phyloP scores from a whole-genome alignment of 2,329 filamentous ascomycete genomes.

The Colletotrichum plurivorum region DNA sequence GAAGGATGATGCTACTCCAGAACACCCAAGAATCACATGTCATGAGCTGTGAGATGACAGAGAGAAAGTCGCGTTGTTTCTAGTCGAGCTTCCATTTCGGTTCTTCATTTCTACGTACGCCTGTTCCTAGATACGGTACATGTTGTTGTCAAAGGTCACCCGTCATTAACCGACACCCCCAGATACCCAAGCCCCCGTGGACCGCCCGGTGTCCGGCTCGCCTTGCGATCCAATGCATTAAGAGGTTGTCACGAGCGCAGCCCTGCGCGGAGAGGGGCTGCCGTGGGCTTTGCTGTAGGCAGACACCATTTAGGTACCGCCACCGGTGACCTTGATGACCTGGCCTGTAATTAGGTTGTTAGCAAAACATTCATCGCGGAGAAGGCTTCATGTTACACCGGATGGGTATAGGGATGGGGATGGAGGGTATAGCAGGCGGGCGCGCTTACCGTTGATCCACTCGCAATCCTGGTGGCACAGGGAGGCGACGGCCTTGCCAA shows the following conservation, averaged over 20 bases:
- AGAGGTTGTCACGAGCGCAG: conserved; percentile 10
- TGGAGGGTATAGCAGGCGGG: background rate
- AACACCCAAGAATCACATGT: background rate
- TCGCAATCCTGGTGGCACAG: conserved; percentile 71
- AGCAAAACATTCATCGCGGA: conserved; percentile 52
- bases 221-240: conserved; percentile 29
- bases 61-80: background rate
- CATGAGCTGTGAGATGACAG: background rate
- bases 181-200: conserved; percentile 5
- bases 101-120: conserved; percentile 32
- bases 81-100: background rate
- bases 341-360: conserved; percentile 52
- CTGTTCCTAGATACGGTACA: conserved; percentile 18
- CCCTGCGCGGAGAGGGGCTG: conserved; percentile 26
- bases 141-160: conserved; percentile 3
- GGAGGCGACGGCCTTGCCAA: conserved; percentile 70
- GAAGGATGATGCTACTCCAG: background rate
- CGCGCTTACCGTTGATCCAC: conserved; percentile 73
- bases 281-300: background rate
- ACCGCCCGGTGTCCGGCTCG: conserved; percentile 27
- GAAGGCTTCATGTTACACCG: conserved; percentile 43
- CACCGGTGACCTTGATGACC: conserved; percentile 56
- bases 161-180: conserved; percentile 13
- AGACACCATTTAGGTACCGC: conserved; percentile 41
- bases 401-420: no score